Evolutionary conservation across 140 eudicot genomes (phyloP).

Genomic region (Anethum foeniculum): DNA sequence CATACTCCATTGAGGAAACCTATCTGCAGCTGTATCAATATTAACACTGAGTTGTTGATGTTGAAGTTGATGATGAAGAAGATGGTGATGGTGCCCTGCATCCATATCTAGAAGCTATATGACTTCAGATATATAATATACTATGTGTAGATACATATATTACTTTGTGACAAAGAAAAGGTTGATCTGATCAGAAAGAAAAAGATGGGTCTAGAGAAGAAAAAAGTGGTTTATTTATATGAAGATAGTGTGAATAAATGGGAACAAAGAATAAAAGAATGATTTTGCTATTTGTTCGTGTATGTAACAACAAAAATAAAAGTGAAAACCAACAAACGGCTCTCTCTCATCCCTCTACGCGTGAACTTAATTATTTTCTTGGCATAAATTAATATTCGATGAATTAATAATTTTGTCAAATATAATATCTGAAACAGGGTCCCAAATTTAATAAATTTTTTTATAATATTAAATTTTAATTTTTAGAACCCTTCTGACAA

Average conservation of each 20-base stretch:
- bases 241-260: constrained; percentile 46
- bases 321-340: constrained; percentile 11
- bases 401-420: too few species aligned
- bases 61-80: constrained; percentile 23
- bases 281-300: constrained; percentile 15
- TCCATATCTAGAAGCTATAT: neutral
- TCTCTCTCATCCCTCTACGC: constrained; percentile 10
- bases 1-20: constrained; percentile 93
- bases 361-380: neutral
- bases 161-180: neutral
- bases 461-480: too few species aligned
- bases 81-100: constrained; percentile 13
- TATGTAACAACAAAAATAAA: neutral
- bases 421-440: too few species aligned
- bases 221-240: constrained; percentile 18
- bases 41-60: constrained; percentile 20
- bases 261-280: constrained; percentile 12
- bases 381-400: neutral
- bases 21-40: constrained; percentile 29
- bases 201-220: constrained; percentile 20
- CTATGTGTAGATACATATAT: neutral
- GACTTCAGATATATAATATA: neutral
- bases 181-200: neutral
- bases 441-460: too few species aligned
- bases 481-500: too few species aligned